Evolutionary conservation across 2,329 filamentous ascomycete genomes (phyloP).

Genomic region (Penicillium hesseltinei): DNA sequence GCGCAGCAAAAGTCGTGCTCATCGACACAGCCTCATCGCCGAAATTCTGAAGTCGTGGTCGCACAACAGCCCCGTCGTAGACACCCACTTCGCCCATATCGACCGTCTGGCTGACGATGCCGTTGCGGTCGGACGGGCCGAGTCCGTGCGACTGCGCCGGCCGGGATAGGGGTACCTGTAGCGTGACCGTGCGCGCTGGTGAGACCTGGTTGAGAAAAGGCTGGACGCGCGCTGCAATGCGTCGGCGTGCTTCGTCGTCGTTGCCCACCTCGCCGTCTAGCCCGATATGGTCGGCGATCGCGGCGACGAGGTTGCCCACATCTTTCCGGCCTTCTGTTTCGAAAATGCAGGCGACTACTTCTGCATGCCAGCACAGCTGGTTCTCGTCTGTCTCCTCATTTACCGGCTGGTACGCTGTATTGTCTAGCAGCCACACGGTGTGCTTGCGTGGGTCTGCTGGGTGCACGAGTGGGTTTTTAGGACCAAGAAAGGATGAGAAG

Average conservation of each 20-base stretch:
- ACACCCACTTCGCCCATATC: constrained; percentile 49
- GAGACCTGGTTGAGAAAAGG: constrained; percentile 78
- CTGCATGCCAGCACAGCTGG: constrained; percentile 65
- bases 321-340: constrained; percentile 66
- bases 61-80: constrained; percentile 51
- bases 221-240: constrained; percentile 56
- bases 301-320: constrained; percentile 66
- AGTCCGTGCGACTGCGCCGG: constrained; percentile 51
- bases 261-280: constrained; percentile 56
- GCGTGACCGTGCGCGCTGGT: constrained; percentile 66
- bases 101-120: constrained; percentile 66
- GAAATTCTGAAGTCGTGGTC: constrained; percentile 29
- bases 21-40: constrained; percentile 52
- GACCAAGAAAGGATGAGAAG: constrained; percentile 36
- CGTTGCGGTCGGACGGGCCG: constrained; percentile 69
- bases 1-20: constrained; percentile 71
- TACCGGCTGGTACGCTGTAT: constrained; percentile 68
- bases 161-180: constrained; percentile 57
- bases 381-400: constrained; percentile 27
- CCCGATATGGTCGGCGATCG: constrained; percentile 67
- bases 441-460: constrained; percentile 63
- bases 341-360: constrained; percentile 82
- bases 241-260: constrained; percentile 56
- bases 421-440: constrained; percentile 86
- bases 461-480: constrained; percentile 58